Evolutionary conservation across 352 stramenopile species (phyloP).

Genomic region (Phytopythium montanum): DNA sequence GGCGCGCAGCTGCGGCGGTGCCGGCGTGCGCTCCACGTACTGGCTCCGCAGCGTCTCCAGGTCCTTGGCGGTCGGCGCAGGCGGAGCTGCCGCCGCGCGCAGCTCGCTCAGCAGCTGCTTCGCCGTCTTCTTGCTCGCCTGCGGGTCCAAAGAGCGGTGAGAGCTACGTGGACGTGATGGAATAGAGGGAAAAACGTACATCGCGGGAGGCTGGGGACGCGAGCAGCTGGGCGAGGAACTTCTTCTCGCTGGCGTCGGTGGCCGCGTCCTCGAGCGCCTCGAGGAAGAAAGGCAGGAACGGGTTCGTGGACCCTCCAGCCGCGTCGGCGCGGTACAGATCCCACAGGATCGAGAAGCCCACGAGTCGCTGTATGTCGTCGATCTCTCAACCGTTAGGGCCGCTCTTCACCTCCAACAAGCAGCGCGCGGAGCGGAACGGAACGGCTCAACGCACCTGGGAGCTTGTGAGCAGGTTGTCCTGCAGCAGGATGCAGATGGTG

Average conservation of each 20-base stretch:
- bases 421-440: background rate
- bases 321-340: conserved; percentile 84
- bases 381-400: background rate
- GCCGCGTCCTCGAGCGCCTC: conserved; percentile 68
- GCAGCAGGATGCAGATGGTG: conserved; percentile 86
- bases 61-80: conserved; percentile 50
- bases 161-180: background rate
- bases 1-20: conserved; percentile 71
- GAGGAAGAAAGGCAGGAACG: conserved; percentile 86
- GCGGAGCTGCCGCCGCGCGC: conserved; percentile 31
- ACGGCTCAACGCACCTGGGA: conserved; percentile 51
- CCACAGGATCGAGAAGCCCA: conserved; percentile 83
- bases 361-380: conserved; percentile 48
- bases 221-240: conserved; percentile 73
- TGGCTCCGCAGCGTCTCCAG: conserved; percentile 54
- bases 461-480: conserved; percentile 89
- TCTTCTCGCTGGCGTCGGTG: conserved; percentile 71
- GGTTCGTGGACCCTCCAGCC: conserved; percentile 55
- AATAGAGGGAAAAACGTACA: conserved; percentile 17
- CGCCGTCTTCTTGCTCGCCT: conserved; percentile 66
- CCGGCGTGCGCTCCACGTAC: conserved; percentile 76
- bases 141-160: background rate
- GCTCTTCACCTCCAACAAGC: background rate
- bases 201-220: conserved; percentile 43
- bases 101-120: conserved; percentile 71